These are phyloP conservation scores for Suhomyces ambrosiae DNA, from an alignment of 1,139 yeast genomes.

Conservation along the genomic window DNA sequence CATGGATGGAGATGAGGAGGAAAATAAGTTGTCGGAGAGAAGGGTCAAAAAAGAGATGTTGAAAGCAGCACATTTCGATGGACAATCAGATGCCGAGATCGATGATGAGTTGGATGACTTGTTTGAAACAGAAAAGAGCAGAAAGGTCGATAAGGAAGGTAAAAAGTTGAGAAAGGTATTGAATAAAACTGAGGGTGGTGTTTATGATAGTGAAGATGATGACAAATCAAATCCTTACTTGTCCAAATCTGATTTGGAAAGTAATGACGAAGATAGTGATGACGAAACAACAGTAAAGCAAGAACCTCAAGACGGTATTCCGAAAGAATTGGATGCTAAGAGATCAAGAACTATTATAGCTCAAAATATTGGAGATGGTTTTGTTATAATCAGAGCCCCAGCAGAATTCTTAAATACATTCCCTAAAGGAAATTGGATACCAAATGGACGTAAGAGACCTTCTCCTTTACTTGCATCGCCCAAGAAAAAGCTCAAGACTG, in stretches of 20 bases:
- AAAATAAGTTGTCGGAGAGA: constrained; percentile 84
- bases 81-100: constrained; percentile 58
- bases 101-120: constrained; percentile 65
- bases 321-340: constrained; percentile 13
- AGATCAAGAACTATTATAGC: constrained; percentile 44
- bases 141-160: constrained; percentile 91
- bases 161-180: constrained; percentile 80
- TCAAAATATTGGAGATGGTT: constrained; percentile 59
- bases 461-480: constrained; percentile 28
- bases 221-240: constrained; percentile 71
- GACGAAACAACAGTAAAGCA: constrained; percentile 42
- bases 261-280: constrained; percentile 48
- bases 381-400: constrained; percentile 68
- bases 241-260: constrained; percentile 70
- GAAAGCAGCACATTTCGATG: constrained; percentile 74
- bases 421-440: constrained; percentile 86
- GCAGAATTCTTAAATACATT: constrained; percentile 62
- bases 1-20: constrained; percentile 96
- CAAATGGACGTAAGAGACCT: constrained; percentile 54
- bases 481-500: constrained; percentile 45
- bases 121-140: constrained; percentile 60
- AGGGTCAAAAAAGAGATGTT: constrained; percentile 90
- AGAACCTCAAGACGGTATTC: constrained; percentile 41
- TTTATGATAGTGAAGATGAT: constrained; percentile 89
- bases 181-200: constrained; percentile 84